A percentile compares a stretch with the other conserved stretches of the same genome.
phyloP scores from a whole-genome alignment of 169 alveolate genomes.

The Cryptosporidium canis region DNA sequence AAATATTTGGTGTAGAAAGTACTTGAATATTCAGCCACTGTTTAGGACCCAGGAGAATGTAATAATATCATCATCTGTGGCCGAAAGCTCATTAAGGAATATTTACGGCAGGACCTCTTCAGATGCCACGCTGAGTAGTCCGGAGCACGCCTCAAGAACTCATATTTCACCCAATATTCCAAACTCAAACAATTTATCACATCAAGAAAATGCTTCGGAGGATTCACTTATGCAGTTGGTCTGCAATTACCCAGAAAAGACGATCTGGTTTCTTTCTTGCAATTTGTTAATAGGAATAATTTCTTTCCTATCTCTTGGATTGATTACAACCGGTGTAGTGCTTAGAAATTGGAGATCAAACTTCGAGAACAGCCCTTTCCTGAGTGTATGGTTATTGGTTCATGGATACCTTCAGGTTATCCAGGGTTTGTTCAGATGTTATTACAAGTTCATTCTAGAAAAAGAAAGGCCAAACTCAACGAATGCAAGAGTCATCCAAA shows the following conservation, averaged over 20 bases:
- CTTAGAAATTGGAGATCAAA: background rate
- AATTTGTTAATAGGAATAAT: constrained; percentile 5
- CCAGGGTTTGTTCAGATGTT: constrained; percentile 19
- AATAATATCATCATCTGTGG: constrained; percentile 1
- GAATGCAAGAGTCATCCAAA: constrained; percentile 3
- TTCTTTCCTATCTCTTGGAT: constrained; percentile 19
- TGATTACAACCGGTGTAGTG: background rate
- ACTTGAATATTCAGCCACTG: constrained; percentile 16
- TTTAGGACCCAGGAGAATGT: constrained; percentile 6
- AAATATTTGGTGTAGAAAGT: constrained; percentile 39
- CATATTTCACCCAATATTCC: background rate
- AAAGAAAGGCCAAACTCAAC: background rate
- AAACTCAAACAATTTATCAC: background rate
- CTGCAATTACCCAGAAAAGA: constrained; percentile 47
- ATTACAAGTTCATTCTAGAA: background rate
- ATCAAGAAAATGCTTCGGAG: constrained; percentile 7
- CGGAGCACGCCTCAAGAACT: background rate
- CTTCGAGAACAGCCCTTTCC: constrained; percentile 6
- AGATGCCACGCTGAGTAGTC: background rate
- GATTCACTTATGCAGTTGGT: constrained; percentile 65
- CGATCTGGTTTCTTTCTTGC: constrained; percentile 31
- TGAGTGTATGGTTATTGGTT: constrained; percentile 33
- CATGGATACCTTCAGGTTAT: constrained; percentile 36
- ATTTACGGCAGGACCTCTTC: constrained; percentile 1
- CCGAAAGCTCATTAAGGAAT: constrained; percentile 23